Conservation (phyloP, 257 asterid species). For the Jasminum sambac region DNA sequence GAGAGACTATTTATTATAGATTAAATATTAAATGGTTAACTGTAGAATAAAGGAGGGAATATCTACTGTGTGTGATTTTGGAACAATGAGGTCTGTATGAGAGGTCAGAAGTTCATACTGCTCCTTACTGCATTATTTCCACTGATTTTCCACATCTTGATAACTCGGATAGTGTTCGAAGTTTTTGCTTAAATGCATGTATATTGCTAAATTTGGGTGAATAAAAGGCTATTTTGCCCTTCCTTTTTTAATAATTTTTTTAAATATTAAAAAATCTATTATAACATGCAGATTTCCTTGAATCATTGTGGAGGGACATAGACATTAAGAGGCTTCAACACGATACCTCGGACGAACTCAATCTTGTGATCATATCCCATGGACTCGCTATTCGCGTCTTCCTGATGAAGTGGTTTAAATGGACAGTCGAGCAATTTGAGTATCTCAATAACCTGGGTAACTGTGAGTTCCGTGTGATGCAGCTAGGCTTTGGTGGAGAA, state of each 20-base stretch:
- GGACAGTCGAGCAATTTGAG: slow-evolving; percentile 68
- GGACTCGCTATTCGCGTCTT: slow-evolving; percentile 67
- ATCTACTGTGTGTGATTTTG: neutral
- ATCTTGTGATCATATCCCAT: slow-evolving; percentile 53
- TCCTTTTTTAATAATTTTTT: neutral
- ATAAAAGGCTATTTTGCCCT: neutral
- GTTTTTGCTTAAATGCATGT: neutral
- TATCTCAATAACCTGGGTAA: slow-evolving; percentile 49
- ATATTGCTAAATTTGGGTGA: neutral
- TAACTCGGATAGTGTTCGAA: neutral
- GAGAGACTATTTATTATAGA: neutral
- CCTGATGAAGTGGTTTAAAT: slow-evolving; percentile 66
- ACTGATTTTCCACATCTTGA: too few relatives aligned
- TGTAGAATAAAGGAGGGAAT: neutral
- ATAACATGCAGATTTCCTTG: slow-evolving; percentile 55
- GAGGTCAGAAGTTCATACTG: neutral
- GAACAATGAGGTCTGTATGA: neutral
- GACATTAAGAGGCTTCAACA: slow-evolving; percentile 57
- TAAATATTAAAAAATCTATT: slow-evolving; percentile 15
- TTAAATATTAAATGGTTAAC: neutral
- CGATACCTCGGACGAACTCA: slow-evolving; percentile 40
- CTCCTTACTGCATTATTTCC: neutral
- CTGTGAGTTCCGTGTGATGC: slow-evolving; percentile 58
- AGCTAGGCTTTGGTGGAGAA: slow-evolving; percentile 58
- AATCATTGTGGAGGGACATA: slow-evolving; percentile 71